Evolutionary conservation across 2,329 filamentous ascomycete species (phyloP).

Genomic region (Kalaharituber pfeilii): DNA sequence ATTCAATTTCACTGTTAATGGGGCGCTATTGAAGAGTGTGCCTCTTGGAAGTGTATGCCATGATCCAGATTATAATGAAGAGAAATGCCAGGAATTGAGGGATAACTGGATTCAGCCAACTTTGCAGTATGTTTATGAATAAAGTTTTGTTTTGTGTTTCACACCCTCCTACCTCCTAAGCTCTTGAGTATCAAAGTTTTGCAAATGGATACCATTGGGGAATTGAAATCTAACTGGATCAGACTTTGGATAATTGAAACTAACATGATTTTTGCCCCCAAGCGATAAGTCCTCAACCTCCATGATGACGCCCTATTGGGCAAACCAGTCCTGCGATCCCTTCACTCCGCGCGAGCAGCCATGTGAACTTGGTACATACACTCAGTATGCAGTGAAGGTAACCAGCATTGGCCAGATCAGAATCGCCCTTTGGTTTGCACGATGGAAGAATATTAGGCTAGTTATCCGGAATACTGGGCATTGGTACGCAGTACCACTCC

Average conservation of each 20-base stretch:
- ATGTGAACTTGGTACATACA: constrained; percentile 32
- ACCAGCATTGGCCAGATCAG: constrained; percentile 24
- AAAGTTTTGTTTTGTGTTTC: background rate
- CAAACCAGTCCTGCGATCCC: constrained; percentile 30
- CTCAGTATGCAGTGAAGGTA: constrained; percentile 29
- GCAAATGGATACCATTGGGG: too few species aligned
- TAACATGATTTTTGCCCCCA: constrained; percentile 29
- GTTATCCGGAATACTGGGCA: constrained; percentile 41
- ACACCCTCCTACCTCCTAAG: too few species aligned
- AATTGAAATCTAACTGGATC: too few species aligned
- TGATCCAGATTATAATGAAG: constrained; percentile 31
- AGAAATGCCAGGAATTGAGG: constrained; percentile 29
- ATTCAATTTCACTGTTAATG: constrained; percentile 37
- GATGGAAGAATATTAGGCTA: constrained; percentile 28
- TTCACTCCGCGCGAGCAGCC: constrained; percentile 27
- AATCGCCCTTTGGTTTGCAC: constrained; percentile 28
- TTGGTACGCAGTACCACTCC: constrained; percentile 25
- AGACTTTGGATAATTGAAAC: too few species aligned
- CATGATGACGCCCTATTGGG: constrained; percentile 28
- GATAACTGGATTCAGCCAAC: constrained; percentile 27
- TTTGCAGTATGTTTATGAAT: background rate
- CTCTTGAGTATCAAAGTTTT: too few species aligned
- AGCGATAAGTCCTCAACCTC: constrained; percentile 25
- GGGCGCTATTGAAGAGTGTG: constrained; percentile 35
- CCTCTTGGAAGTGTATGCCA: constrained; percentile 40